Conservation (phyloP, 2,329 filamentous ascomycete species). For the Pestalotiopsis sp. region DNA sequence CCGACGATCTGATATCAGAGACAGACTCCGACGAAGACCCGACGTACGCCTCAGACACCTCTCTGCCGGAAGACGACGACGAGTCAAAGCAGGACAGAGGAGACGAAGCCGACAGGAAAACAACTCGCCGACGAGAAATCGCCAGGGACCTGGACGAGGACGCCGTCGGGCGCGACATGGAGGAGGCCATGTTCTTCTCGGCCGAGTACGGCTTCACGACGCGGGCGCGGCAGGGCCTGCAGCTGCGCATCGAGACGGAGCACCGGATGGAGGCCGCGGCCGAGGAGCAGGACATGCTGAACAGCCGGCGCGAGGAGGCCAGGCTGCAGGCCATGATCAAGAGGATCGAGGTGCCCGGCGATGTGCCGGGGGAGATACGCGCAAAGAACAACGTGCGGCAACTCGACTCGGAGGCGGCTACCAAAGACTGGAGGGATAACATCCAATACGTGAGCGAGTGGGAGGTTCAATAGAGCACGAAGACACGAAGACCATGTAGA, state of each 20-base stretch:
- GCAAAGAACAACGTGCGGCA: background rate
- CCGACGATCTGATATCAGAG: background rate
- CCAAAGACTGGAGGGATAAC: slow-evolving; percentile 8
- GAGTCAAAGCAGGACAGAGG: background rate
- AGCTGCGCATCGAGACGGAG: slow-evolving; percentile 25
- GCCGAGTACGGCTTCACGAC: slow-evolving; percentile 18
- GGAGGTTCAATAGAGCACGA: background rate
- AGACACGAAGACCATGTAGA: background rate
- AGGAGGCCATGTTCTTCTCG: slow-evolving; percentile 28
- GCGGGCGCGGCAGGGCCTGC: slow-evolving; percentile 18
- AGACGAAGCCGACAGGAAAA: background rate
- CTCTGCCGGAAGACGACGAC: background rate
- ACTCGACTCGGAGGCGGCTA: background rate
- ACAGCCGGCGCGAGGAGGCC: slow-evolving; percentile 25
- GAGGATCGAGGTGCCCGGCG: background rate
- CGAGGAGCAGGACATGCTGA: slow-evolving; percentile 21
- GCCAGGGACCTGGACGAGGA: slow-evolving; percentile 1
- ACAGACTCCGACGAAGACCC: slow-evolving; percentile 5
- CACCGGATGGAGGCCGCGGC: slow-evolving; percentile 28
- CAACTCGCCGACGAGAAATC: background rate
- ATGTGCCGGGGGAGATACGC: background rate
- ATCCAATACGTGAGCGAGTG: slow-evolving; percentile 10
- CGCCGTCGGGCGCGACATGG: slow-evolving; percentile 17
- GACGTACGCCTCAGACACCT: background rate
- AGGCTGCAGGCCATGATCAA: slow-evolving; percentile 26